Conservation (phyloP, 2,329 filamentous ascomycete genomes). For the Fonsecaea monophora region DNA sequence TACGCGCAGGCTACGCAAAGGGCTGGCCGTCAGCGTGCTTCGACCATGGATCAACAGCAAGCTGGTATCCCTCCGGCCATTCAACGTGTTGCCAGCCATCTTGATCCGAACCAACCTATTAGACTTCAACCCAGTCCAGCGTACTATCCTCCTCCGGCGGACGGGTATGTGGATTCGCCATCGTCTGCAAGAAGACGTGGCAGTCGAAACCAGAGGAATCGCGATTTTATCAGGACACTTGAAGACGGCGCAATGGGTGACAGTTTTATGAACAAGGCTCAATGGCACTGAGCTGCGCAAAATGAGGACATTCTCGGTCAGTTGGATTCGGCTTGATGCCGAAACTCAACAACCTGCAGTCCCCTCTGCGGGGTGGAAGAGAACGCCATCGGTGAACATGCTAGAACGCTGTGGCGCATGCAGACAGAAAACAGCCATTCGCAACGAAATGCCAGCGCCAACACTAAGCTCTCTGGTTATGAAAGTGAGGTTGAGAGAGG, state of each 20-base stretch:
- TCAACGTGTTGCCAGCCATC: constrained; percentile 91
- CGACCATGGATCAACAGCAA: constrained; percentile 94
- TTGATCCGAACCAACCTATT: constrained; percentile 94
- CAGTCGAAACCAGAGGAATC: constrained; percentile 69
- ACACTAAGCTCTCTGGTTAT: not conserved
- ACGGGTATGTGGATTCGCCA: constrained; percentile 74
- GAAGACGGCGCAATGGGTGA: constrained; percentile 95
- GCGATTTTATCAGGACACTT: constrained; percentile 92
- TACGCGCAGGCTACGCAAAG: constrained; percentile 78
- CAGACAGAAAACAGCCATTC: not conserved
- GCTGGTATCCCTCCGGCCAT: constrained; percentile 91
- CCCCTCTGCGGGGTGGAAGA: not conserved
- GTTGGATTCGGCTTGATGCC: not conserved
- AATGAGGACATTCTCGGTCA: not conserved
- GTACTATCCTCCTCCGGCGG: constrained; percentile 92
- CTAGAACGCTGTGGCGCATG: not conserved
- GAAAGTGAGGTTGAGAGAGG: not conserved
- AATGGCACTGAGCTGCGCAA: constrained; percentile 67
- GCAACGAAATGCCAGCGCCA: not conserved
- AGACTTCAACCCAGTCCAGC: constrained; percentile 92
- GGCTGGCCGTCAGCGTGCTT: constrained; percentile 83
- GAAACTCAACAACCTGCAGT: not conserved
- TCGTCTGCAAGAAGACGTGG: constrained; percentile 74
- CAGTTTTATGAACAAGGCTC: constrained; percentile 78
- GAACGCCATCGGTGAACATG: not conserved